These are phyloP conservation scores for Rhytidhysteron rufulum DNA, from an alignment of 2,329 filamentous ascomycete species.

Conservation along the genomic window DNA sequence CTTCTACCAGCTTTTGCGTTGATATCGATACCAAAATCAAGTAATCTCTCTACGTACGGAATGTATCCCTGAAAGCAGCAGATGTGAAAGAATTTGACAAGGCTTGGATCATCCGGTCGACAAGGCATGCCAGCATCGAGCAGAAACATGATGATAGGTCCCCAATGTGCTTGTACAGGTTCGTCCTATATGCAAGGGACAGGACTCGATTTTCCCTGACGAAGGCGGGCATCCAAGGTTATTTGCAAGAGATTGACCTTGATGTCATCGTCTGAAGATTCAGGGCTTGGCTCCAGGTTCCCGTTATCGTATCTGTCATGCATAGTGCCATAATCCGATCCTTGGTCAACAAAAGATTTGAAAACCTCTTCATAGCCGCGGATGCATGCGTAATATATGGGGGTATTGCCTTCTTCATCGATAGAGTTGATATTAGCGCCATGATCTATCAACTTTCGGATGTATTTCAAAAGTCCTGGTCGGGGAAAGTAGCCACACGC, in stretches of 20 bases:
- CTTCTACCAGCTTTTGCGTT: background rate
- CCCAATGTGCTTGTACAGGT: background rate
- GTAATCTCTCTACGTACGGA: background rate
- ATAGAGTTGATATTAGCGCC: background rate
- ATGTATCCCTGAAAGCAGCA: background rate
- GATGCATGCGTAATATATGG: background rate
- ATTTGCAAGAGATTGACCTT: background rate
- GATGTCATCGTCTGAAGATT: background rate
- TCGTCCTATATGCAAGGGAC: background rate
- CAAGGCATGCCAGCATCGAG: background rate
- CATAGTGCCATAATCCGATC: background rate
- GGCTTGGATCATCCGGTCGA: background rate
- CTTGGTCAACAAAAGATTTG: background rate
- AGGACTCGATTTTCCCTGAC: background rate
- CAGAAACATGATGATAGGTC: background rate
- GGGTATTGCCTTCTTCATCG: background rate
- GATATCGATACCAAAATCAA: background rate
- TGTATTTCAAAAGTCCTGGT: background rate
- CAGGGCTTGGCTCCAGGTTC: background rate
- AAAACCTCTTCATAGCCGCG: background rate
- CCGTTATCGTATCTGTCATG: background rate
- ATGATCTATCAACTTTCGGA: background rate
- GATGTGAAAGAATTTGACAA: background rate
- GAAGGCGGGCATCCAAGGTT: background rate
- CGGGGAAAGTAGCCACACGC: too few species aligned